These are phyloP conservation scores for Plasmodium vivax DNA, from an alignment of 169 alveolate genomes.

Conservation along the genomic window DNA sequence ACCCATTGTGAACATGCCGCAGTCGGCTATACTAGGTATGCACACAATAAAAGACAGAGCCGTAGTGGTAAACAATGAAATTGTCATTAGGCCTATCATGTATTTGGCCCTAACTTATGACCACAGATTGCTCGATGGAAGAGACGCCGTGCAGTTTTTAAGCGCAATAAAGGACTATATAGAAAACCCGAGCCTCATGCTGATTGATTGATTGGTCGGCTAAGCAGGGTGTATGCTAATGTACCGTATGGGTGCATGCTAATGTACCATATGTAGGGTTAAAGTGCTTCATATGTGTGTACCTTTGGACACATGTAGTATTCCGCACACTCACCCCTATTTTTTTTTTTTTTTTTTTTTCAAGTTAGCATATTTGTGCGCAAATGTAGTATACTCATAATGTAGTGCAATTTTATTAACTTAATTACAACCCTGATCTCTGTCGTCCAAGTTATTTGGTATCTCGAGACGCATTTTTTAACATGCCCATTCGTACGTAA, in stretches of 20 bases:
- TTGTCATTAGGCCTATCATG: constrained; percentile 96
- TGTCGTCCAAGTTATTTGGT: neutral
- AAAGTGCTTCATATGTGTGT: constrained; percentile 1
- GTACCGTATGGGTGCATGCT: neutral
- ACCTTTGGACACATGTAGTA: neutral
- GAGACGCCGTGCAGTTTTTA: constrained; percentile 97
- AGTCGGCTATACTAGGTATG: constrained; percentile 95
- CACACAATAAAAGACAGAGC: constrained; percentile 93
- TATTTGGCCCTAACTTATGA: constrained; percentile 96
- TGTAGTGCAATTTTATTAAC: neutral
- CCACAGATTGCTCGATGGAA: constrained; percentile 97
- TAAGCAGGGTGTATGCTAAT: neutral
- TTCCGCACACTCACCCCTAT: neutral
- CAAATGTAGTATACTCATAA: neutral
- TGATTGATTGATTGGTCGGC: constrained; percentile 60
- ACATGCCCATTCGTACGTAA: neutral
- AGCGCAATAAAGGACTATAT: constrained; percentile 91
- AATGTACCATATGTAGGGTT: neutral
- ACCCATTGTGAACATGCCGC: constrained; percentile 96
- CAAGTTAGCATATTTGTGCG: neutral
- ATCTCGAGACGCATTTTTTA: no score
- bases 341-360: neutral
- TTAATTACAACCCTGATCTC: neutral
- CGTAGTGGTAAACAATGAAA: constrained; percentile 93
- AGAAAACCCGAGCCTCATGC: constrained; percentile 91